Base-by-base conservation (phyloP, 2,329 filamentous ascomycete genomes). In the Cytospora mali region DNA sequence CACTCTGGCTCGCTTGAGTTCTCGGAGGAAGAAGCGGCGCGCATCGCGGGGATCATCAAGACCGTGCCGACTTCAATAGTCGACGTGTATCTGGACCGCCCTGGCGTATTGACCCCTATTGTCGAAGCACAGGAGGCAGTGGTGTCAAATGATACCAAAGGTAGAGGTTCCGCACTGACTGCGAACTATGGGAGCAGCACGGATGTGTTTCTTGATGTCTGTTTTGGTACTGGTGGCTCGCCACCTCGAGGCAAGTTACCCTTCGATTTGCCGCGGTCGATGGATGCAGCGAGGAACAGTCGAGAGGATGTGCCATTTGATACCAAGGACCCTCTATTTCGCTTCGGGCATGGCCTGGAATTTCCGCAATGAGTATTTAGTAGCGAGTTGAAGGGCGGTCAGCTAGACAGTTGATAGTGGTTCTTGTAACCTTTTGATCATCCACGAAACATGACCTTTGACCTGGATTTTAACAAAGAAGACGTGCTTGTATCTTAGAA, bases 241-340 rank as follows among this genome's bases (percentile, higher is more conserved):
- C 18, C 7, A 35, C 79, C 79, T 0, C 66, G 75, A 58, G 79
- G 79, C 0, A 76, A 72, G 68, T 64, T 82, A 62, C 80, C 79
- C 0, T 81, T 79, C 66, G 79, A 81, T 68, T 61, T 81, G 51
- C 79, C 80, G 0, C 68, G 76, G 28, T 78, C 75, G 13, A 74
- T 74, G 66, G 72, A 69, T 55, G 79, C 77, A 3, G 78, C 78
- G 0, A 71, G 73, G 57, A 71, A 61, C 6, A 55, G 56, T 27
- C 63, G 67, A 61, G 69, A 71, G 61, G 69, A 71, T 25, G 67
- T 70, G 29, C 67, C 69, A 16, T 71, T 71, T 18, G 69, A 71
- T 54, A 68, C 69, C 1, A 61, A 35, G 33, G 61, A 70, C 42
- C 68, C 69, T 0, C 67, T 70, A 4, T 71, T 70, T 39, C 65